phyloP scores from a whole-genome alignment of 2,329 filamentous ascomycete species.

The Nemania bipapillata region DNA sequence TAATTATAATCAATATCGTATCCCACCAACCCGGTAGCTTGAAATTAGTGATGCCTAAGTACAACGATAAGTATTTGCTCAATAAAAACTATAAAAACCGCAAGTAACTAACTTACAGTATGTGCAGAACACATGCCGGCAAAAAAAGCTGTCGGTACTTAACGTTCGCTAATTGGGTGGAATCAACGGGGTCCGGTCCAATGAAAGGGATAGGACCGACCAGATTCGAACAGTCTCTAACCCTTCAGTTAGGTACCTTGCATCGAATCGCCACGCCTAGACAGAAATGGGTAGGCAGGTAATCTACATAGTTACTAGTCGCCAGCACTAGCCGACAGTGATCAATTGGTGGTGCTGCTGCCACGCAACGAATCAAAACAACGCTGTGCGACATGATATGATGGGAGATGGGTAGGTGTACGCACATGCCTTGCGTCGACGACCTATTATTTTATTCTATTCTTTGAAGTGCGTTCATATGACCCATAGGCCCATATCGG shows the following conservation, averaged over 20 bases:
- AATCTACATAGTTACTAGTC: background rate
- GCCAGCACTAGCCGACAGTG: background rate
- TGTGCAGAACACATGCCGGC: background rate
- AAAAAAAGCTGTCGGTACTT: background rate
- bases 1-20: too few species aligned
- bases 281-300: background rate
- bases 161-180: conserved; percentile 6
- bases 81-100: background rate
- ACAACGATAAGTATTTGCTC: background rate
- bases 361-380: conserved; percentile 24
- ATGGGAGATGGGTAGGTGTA: conserved; percentile 21
- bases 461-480: background rate
- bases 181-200: conserved; percentile 11
- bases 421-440: background rate
- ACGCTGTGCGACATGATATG: conserved; percentile 24
- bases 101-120: background rate
- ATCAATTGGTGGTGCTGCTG: conserved; percentile 28
- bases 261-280: background rate
- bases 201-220: conserved; percentile 13
- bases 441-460: background rate
- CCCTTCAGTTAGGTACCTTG: conserved; percentile 3
- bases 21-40: background rate
- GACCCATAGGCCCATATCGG: conserved; percentile 13
- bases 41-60: background rate
- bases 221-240: conserved; percentile 13